Conservation (phyloP, 805 yeast species). For the Candida chauliodis region DNA sequence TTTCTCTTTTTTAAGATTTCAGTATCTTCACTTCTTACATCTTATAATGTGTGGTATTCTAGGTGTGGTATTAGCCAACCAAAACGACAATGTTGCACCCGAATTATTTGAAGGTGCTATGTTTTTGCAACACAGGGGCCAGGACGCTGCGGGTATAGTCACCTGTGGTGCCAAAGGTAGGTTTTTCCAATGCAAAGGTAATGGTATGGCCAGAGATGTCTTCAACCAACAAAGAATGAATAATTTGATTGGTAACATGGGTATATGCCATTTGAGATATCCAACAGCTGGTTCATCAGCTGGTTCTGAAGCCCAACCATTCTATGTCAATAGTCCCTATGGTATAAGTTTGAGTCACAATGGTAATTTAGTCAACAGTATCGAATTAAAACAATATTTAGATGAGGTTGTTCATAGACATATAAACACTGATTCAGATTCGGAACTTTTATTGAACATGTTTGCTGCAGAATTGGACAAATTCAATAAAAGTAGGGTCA, state of each 20-base stretch:
- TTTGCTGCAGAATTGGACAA: conserved; percentile 91
- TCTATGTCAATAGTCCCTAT: conserved; percentile 95
- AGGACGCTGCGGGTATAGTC: conserved; percentile 98
- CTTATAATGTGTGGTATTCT: conserved; percentile 91
- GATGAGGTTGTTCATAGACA: conserved; percentile 96
- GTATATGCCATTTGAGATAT: conserved; percentile 89
- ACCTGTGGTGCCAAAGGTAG: conserved; percentile 94
- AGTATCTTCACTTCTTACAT: conserved; percentile 3
- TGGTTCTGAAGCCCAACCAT: conserved; percentile 97
- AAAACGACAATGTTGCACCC: conserved; percentile 69
- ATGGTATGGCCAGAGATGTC: conserved; percentile 98
- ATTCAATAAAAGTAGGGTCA: conserved; percentile 89
- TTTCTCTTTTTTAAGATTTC: conserved; percentile 5
- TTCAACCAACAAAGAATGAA: conserved; percentile 79
- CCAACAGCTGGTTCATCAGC: conserved; percentile 98
- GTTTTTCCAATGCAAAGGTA: conserved; percentile 95
- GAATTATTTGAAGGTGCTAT: conserved; percentile 90
- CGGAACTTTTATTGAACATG: conserved; percentile 82
- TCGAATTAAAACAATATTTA: conserved; percentile 68
- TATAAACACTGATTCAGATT: conserved; percentile 94
- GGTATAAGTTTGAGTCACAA: conserved; percentile 90
- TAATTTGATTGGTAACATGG: conserved; percentile 89
- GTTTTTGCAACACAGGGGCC: conserved; percentile 95
- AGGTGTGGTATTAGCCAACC: conserved; percentile 82
- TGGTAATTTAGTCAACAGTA: conserved; percentile 90